Conservation (phyloP, 371 early-diverging fungal genomes). For the Mortierella sp. region DNA sequence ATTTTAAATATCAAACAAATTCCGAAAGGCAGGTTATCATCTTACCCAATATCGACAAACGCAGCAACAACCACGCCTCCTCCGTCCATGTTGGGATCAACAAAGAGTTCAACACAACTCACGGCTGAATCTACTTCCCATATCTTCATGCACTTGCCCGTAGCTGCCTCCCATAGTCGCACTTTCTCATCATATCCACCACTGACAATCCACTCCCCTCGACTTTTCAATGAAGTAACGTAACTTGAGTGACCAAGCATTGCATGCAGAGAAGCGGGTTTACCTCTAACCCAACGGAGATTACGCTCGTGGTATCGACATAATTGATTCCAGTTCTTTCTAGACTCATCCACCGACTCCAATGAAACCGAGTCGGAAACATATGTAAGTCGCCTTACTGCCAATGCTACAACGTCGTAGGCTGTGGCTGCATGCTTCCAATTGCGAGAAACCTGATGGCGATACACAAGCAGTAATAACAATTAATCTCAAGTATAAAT, state of each 20-base stretch:
- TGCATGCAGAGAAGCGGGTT: slow-evolving; percentile 24
- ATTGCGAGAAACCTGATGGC: slow-evolving; percentile 31
- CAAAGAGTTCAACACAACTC: slow-evolving; percentile 42
- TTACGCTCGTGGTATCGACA: slow-evolving; percentile 42
- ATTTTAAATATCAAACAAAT: neutral
- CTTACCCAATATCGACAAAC: slow-evolving; percentile 56
- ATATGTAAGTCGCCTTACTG: slow-evolving; percentile 19
- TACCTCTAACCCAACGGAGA: slow-evolving; percentile 21
- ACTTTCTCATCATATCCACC: slow-evolving; percentile 54
- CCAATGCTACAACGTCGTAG: slow-evolving; percentile 19
- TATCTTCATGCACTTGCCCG: slow-evolving; percentile 38
- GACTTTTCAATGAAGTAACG: slow-evolving; percentile 42
- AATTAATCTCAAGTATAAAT: neutral
- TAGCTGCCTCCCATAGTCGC: slow-evolving; percentile 45
- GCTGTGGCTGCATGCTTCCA: slow-evolving; percentile 26
- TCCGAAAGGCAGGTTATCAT: neutral
- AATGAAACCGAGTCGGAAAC: slow-evolving; percentile 9
- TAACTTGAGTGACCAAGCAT: slow-evolving; percentile 37
- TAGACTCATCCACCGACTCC: slow-evolving; percentile 6
- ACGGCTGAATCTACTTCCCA: slow-evolving; percentile 49
- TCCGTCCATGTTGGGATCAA: slow-evolving; percentile 54
- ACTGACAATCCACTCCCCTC: slow-evolving; percentile 44
- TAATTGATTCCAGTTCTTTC: slow-evolving; percentile 38
- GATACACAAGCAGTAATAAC: neutral
- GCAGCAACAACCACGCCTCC: slow-evolving; percentile 48